phyloP scores from a whole-genome alignment of 148 eudicot species.

The Cornus florida region DNA sequence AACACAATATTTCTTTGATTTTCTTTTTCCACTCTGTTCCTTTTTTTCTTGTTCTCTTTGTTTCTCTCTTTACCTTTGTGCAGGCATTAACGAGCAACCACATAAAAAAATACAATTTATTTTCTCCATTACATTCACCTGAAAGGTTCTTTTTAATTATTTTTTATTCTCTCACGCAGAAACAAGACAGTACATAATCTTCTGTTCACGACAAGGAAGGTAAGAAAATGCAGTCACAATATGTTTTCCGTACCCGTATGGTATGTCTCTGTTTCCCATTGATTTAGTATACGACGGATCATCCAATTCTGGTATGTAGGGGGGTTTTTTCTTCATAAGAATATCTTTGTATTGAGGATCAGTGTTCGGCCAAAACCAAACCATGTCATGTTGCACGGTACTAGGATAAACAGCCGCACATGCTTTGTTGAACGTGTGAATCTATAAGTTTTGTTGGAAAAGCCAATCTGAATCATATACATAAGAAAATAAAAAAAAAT shows the following conservation, averaged over 20 bases:
- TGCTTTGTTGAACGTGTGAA: slow-evolving; percentile 67
- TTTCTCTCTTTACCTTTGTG: neutral
- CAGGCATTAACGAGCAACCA: neutral
- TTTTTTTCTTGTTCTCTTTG: neutral
- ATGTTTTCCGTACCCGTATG: slow-evolving; percentile 55
- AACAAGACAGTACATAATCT: slow-evolving; percentile 1
- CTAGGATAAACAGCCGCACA: slow-evolving; percentile 75
- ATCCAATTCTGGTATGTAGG: slow-evolving; percentile 68
- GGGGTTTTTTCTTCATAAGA: slow-evolving; percentile 47
- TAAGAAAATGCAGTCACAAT: neutral
- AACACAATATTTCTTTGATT: neutral
- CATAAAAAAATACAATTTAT: no score
- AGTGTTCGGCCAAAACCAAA: slow-evolving; percentile 87
- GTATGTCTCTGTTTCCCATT: slow-evolving; percentile 50
- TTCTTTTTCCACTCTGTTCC: neutral
- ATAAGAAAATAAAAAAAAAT: neutral
- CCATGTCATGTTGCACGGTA: slow-evolving; percentile 64
- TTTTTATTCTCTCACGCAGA: neutral
- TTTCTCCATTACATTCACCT: no score
- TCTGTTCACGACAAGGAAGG: neutral
- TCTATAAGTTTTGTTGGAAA: slow-evolving; percentile 31
- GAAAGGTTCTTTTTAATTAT: no score
- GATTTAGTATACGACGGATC: slow-evolving; percentile 59
- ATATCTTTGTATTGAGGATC: slow-evolving; percentile 58
- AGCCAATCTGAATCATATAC: neutral